These are phyloP conservation scores for Spongospora subterranea DNA, from an alignment of 208 protist species.

Conservation along the genomic window DNA sequence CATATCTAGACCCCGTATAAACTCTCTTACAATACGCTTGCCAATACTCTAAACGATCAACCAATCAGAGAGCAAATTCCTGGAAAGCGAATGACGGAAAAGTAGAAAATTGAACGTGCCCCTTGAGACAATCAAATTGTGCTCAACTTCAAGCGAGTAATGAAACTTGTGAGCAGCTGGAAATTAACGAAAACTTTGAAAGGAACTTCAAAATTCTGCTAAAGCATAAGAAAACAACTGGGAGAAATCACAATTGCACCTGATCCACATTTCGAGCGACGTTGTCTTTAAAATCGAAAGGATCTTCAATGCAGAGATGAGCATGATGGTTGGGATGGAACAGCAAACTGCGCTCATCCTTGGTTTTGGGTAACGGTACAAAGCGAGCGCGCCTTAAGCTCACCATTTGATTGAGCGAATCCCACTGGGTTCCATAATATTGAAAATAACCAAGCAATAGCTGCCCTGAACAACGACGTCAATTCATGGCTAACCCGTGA, in stretches of 20 bases:
- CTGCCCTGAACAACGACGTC: neutral
- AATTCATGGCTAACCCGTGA: neutral
- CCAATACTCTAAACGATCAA: no score
- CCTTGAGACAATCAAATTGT: no score
- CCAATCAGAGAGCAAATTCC: no score
- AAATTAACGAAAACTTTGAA: no score
- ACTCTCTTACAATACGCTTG: no score
- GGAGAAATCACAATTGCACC: neutral
- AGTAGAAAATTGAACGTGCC: no score
- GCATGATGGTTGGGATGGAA: neutral
- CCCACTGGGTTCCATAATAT: neutral
- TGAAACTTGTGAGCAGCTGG: no score
- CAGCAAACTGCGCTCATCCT: neutral
- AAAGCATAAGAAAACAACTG: neutral
- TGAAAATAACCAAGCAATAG: neutral
- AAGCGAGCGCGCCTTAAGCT: neutral
- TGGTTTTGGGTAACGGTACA: neutral
- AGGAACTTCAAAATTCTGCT: no score
- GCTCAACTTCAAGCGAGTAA: no score
- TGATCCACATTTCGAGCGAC: neutral
- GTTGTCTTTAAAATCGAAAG: conserved; percentile 3
- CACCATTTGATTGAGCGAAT: neutral
- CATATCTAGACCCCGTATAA: no score
- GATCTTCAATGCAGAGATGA: neutral
- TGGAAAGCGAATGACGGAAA: no score